phyloP scores from a whole-genome alignment of 371 early-diverging fungal genomes.

The Mortierella sp. region DNA sequence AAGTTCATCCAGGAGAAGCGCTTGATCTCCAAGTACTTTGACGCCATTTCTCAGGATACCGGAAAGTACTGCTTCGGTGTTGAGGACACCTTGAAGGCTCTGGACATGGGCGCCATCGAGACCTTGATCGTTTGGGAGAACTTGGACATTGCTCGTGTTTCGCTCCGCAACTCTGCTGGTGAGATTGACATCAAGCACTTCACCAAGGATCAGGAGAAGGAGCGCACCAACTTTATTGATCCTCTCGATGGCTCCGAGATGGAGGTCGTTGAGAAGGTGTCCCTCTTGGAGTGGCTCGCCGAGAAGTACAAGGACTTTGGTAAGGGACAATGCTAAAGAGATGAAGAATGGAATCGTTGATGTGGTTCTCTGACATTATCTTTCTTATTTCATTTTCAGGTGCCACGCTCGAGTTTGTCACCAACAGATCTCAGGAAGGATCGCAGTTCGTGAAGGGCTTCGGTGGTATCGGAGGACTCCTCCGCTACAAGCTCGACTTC shows the following conservation, averaged over 20 bases:
- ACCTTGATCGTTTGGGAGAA: slow-evolving; percentile 98
- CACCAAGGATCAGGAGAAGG: slow-evolving; percentile 87
- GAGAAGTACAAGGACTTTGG: slow-evolving; percentile 98
- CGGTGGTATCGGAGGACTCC: slow-evolving; percentile 99
- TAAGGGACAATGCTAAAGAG: too few species aligned
- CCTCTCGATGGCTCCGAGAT: slow-evolving; percentile 74
- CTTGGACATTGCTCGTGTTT: slow-evolving; percentile 82
- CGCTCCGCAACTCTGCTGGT: slow-evolving; percentile 80
- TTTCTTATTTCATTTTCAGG: slow-evolving; percentile 34
- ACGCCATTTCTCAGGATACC: slow-evolving; percentile 96
- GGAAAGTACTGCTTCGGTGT: slow-evolving; percentile 98
- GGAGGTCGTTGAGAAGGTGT: slow-evolving; percentile 82
- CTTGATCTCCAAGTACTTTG: slow-evolving; percentile 96
- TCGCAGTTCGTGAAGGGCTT: slow-evolving; percentile 99
- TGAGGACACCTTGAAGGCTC: slow-evolving; percentile 96
- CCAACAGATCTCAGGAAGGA: slow-evolving; percentile 98
- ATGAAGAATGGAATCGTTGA: too few species aligned
- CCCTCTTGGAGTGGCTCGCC: slow-evolving; percentile 98
- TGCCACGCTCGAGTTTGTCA: slow-evolving; percentile 95
- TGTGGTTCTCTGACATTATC: background rate
- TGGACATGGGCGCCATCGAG: slow-evolving; percentile 98
- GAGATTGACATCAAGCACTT: slow-evolving; percentile 79
- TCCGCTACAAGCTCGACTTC: slow-evolving; percentile 97
- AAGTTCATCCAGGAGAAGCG: slow-evolving; percentile 99
- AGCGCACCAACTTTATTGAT: slow-evolving; percentile 73